These are phyloP conservation scores for Corchorus capsularis DNA, from an alignment of 345 rosid genomes.

Conservation along the genomic window DNA sequence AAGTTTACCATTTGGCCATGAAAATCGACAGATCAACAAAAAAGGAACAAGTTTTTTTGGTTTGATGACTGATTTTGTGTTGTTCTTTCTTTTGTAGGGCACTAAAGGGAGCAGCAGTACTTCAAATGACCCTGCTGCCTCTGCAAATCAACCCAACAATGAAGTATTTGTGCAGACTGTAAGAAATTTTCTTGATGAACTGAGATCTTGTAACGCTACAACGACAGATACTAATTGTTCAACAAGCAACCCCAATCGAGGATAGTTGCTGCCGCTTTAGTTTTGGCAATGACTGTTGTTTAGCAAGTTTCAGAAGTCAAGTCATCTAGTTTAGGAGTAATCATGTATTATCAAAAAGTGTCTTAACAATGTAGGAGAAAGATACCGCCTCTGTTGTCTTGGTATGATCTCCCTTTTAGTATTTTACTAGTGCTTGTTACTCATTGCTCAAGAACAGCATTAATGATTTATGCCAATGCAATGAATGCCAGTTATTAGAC, in stretches of 20 bases:
- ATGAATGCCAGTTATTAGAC: neutral
- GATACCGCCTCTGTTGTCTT: neutral
- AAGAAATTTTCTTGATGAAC: slow-evolving; percentile 24
- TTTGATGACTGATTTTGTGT: neutral
- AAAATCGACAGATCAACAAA: neutral
- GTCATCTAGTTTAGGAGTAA: neutral
- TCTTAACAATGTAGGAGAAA: neutral
- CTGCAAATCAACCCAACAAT: slow-evolving; percentile 2
- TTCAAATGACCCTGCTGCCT: neutral
- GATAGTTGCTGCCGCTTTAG: neutral
- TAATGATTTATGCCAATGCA: neutral
- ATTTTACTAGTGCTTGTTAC: neutral
- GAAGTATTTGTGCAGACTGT: slow-evolving; percentile 19
- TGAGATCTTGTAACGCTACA: slow-evolving; percentile 15
- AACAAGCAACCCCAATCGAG: neutral
- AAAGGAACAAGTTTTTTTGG: neutral
- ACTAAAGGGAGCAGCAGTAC: slow-evolving; percentile 3
- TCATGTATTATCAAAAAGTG: neutral
- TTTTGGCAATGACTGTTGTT: neutral
- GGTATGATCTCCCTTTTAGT: neutral
- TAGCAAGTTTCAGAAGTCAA: neutral
- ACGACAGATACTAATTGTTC: slow-evolving; percentile 17
- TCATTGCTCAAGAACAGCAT: neutral
- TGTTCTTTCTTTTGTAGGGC: neutral
- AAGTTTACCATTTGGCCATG: no score